Percentiles rank a stretch among this genome's conserved stretches.
phyloP scores from a whole-genome alignment of 768 basidiomycete genomes.

The Hydnomerulius pinastri region DNA sequence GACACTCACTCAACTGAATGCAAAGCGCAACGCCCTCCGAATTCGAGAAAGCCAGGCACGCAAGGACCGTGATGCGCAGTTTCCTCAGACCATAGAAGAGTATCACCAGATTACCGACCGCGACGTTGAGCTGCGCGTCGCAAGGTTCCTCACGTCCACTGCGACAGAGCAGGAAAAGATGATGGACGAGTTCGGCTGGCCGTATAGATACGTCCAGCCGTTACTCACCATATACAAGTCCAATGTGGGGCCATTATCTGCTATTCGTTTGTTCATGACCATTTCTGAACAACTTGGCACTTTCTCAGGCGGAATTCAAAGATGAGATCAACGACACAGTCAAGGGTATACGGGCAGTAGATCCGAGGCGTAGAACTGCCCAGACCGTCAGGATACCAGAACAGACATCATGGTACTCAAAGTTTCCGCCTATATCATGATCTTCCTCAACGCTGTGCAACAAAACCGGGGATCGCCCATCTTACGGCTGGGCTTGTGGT shows the following conservation, averaged over 20 bases:
- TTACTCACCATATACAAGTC: constrained; percentile 41
- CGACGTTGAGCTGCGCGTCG: constrained; percentile 51
- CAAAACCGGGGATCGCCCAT: not conserved
- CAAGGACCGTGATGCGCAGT: constrained; percentile 33
- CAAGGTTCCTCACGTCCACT: constrained; percentile 42
- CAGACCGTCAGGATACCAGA: not conserved
- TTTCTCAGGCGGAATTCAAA: constrained; percentile 23
- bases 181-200: constrained; percentile 53
- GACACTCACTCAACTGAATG: constrained; percentile 19
- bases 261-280: not conserved
- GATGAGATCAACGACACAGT: constrained; percentile 19
- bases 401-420: constrained; percentile 6
- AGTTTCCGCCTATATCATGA: constrained; percentile 24
- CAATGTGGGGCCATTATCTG: constrained; percentile 38
- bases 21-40: constrained; percentile 10
- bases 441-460: not conserved
- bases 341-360: constrained; percentile 17
- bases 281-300: not conserved
- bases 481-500: not conserved
- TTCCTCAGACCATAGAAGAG: constrained; percentile 31
- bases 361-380: constrained; percentile 21
- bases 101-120: constrained; percentile 35
- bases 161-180: constrained; percentile 44
- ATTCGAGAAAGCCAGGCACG: constrained; percentile 22
- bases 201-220: constrained; percentile 47